Base-by-base conservation (phyloP, 2,329 filamentous ascomycete genomes). In the Trichoderma polysporum region DNA sequence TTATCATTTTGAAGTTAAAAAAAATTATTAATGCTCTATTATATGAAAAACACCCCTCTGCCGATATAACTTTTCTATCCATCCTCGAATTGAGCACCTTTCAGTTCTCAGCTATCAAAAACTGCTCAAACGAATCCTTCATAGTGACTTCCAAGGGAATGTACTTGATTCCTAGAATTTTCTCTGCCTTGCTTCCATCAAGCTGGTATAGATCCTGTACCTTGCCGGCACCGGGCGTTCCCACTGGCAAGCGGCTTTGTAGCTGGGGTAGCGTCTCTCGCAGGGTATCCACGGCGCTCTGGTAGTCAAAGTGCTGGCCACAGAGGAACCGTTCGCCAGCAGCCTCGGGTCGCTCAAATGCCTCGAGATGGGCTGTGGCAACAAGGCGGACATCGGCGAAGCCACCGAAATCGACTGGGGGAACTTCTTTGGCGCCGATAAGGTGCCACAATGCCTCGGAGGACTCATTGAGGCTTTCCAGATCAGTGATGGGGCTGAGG, bases 271-370 rank as follows among this genome's bases (percentile, higher is more conserved):
- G 87, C 67, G 83, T 77, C 71, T 84, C 83, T 61, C 80, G 78
- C 56, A 91, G 82, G 45, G 86, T 80, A 59, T 87, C 81, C 4
- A 73, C 68, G 0, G 80, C 82, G 39, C 90, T 83, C 72, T 84
- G 80, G 72, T 84, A 84, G 74, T 90, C 90, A 61, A 89, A 91
- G 71, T 85, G 81, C 0, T 85, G 86, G 0, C 84, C 83, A 0
- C 86, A 85, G 49, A 88, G 88, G 77, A 91, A 90, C 2, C 89
- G 82, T 77, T 89, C 85, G 54, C 81, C 80, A 0, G 84, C 86
- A 1, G 85, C 87, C 15, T 84, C 84, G 0, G 83, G 80, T 22
- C 84, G 79, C 70, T 86, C 78, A 68, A 85, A 79, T 0, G 86
- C 87, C 31, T 81, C 81, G 17, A 91, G 82, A 70, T 91, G 88